These are phyloP conservation scores for Trichocladium uniseriatum DNA, from an alignment of 495 filamentous ascomycete genomes.

Conservation along the genomic window DNA sequence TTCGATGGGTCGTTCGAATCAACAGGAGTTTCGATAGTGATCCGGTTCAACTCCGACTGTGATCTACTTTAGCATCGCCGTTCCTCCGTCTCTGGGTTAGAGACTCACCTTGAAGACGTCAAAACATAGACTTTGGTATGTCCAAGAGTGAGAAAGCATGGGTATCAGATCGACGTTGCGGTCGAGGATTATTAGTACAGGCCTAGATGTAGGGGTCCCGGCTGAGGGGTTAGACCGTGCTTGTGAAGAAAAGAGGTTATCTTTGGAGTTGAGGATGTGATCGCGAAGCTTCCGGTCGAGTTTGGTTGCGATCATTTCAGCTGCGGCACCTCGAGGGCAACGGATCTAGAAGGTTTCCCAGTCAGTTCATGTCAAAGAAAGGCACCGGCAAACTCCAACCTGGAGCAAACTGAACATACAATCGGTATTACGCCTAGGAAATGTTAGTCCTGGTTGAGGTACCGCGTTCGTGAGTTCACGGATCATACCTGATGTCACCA, in stretches of 20 bases:
- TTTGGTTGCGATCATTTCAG: constrained; percentile 88
- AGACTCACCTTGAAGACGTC: constrained; percentile 57
- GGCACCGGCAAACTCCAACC: too few species aligned
- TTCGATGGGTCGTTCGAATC: constrained; percentile 68
- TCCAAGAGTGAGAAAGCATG: constrained; percentile 99
- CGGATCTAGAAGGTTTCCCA: constrained; percentile 44
- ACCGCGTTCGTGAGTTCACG: too few species aligned
- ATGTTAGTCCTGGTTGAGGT: neutral
- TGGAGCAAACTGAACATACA: constrained; percentile 11
- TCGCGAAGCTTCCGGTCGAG: constrained; percentile 93
- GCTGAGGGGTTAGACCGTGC: constrained; percentile 31
- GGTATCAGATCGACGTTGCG: constrained; percentile 92
- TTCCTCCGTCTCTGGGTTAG: neutral
- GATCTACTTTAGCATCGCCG: neutral
- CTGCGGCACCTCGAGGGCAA: constrained; percentile 83
- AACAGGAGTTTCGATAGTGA: constrained; percentile 74
- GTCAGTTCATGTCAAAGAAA: neutral
- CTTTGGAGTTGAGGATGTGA: constrained; percentile 93
- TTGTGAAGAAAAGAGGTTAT: constrained; percentile 70
- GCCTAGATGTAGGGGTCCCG: constrained; percentile 57
- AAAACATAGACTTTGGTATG: constrained; percentile 91
- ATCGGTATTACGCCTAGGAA: constrained; percentile 73
- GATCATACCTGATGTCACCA: constrained; percentile 81
- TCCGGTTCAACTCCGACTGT: constrained; percentile 63
- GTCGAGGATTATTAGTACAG: constrained; percentile 83